Evolutionary conservation across 2,329 filamentous ascomycete genomes (phyloP), one percentile per base, ranked within the genome.

Genomic region (Leptographium lundbergii): DNA sequence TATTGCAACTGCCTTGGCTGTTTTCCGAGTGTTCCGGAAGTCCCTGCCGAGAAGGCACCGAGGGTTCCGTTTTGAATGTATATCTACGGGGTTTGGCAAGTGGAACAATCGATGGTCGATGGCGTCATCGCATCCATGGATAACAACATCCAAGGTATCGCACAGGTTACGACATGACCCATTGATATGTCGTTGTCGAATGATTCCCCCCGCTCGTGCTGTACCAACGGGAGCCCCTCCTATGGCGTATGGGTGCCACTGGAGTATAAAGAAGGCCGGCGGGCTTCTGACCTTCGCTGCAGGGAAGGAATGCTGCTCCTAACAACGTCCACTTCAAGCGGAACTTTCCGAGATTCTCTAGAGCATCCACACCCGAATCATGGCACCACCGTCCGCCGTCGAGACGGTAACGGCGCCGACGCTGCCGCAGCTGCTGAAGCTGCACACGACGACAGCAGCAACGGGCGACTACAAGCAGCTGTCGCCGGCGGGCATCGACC

Each of bases 391-490:
- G 13, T 27, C 57, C 9, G 57, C 57, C 22, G 29, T 45, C 29
- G 64, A 63, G 24, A 70, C 60, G 10, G 57, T 53, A 39, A 65
- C 64, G 9, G 59, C 62, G 27, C 67, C 61, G 9, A 57, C 48
- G 32, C 50, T 58, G 1, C 52, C 56, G 11, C 19, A 36, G 0
- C 62, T 61, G 19, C 63, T 67, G 17, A 72, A 61, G 11, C 68
- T 70, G n/a, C 69, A 59, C 57, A 71, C 70, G 29, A 72, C 81
- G 80, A 1, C 63, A 50, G 59, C 60, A 14, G 62, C 63, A 17
- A 60, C 61, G 4, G 66, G 61, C 55, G 65, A 65, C 61, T 66
- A 66, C 58, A 67, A 66, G 64, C 58, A 62, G 56, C 60, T 64
- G 29, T 60, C 60, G 53, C 57, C 62, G 4, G 59, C 53, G 4